Percentiles rank a stretch among this genome's conserved stretches.
Conservation (phyloP, 1,284 basidiomycete species). For the Pseudomicrostroma phylloplanum region DNA sequence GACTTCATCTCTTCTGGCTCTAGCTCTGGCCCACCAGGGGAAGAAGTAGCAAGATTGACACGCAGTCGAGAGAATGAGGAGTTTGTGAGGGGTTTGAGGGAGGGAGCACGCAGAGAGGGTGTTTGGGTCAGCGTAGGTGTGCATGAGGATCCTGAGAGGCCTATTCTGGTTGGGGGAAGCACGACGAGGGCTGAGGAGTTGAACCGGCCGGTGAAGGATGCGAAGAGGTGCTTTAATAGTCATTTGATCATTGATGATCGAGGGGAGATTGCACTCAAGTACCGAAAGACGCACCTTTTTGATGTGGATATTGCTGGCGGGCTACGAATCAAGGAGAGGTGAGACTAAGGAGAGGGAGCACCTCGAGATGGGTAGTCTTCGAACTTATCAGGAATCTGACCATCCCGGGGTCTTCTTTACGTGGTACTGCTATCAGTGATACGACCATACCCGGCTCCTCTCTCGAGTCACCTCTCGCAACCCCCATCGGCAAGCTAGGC, state of each 20-base stretch:
- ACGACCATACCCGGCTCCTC: conserved; percentile 10
- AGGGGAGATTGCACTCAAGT: conserved; percentile 51
- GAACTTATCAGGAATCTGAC: neutral
- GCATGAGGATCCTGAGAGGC: conserved; percentile 52
- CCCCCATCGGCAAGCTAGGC: conserved; percentile 13
- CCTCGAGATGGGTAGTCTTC: neutral
- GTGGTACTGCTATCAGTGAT: neutral
- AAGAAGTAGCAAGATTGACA: conserved; percentile 36
- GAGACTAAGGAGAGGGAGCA: neutral
- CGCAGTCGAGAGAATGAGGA: conserved; percentile 30
- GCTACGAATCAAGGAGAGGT: conserved; percentile 5
- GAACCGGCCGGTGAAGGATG: conserved; percentile 18
- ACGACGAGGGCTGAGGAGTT: conserved; percentile 25
- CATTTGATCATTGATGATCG: conserved; percentile 53
- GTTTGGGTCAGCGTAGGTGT: conserved; percentile 54
- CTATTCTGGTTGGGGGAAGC: neutral
- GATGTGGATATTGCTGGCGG: conserved; percentile 51
- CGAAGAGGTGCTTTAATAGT: conserved; percentile 54
- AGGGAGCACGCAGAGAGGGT: conserved; percentile 48
- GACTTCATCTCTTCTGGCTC: conserved; percentile 54
- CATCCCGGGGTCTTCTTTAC: neutral
- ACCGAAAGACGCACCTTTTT: conserved; percentile 56
- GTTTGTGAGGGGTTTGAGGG: conserved; percentile 51
- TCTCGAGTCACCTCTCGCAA: neutral
- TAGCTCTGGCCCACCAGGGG: conserved; percentile 25